Evolutionary conservation across 768 basidiomycete genomes (phyloP), one percentile per base, ranked within the genome.

Genomic region (Chalciporus pseudorubinellus): DNA sequence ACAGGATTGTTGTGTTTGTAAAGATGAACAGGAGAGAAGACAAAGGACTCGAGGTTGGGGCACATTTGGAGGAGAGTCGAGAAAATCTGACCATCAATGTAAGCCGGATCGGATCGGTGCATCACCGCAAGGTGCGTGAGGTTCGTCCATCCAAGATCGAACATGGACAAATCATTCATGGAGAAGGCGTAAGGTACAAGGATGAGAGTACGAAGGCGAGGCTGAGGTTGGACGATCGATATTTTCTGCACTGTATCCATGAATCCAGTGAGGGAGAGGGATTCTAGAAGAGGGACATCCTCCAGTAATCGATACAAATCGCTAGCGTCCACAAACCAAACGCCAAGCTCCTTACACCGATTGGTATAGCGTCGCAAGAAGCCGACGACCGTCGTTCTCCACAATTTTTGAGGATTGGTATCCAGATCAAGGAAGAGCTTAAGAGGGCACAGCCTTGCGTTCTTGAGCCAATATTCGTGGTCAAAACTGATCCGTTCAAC

Each of bases 1-100:
- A 18, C 39, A 6, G 39, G 45, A 18, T 34, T 24, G 24, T 33
- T 21, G 16, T 33, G 6, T 6, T 22, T 26, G 42, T 18, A 26
- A 14, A 24, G 4, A 14, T 8, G 33, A 34, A 48, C 4, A 9
- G n/a, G 44, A 28, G 3, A 13, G 9, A 18, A 14, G 40, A 21
- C 19, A 4, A 41, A 14, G 24, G 5, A 6, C 18, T 39, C 26
- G 46, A 52, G 38, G 19, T 31, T 29, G 5, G 36, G 51, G 39
- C 47, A 52, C n/a, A 48, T 21, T 24, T 22, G 51, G 6, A 52
- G 51, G 10, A 52, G 18, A 11, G 12, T 6, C 20, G 42, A 19
- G 26, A 52, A 42, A 6, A 13, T 33, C 10, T 33, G 31, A 33
- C 13, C 12, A 13, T 33, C 31, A 33, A 13, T 3, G 31, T 12